A percentile compares a stretch with the other conserved stretches of the same genome.
Evolutionary conservation across 345 rosid species (phyloP).

Genomic region (Rubroshorea leprosula): DNA sequence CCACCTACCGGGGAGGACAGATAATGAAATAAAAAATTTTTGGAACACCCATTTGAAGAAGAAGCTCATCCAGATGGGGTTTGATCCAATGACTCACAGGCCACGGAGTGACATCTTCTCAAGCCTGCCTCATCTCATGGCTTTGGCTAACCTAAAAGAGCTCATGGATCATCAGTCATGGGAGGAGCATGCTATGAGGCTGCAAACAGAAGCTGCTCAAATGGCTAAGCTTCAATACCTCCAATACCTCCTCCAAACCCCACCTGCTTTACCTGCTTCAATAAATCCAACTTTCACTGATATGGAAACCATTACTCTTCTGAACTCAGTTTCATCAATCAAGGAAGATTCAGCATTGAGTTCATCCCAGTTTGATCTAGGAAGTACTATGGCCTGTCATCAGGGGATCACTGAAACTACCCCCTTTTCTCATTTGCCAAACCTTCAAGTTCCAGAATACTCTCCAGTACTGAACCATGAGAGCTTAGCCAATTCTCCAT

Average conservation of each 20-base stretch:
- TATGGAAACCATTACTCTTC: conserved; percentile 30
- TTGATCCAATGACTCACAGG: conserved; percentile 64
- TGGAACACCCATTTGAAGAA: conserved; percentile 73
- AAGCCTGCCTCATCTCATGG: conserved; percentile 49
- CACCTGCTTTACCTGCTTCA: conserved; percentile 17
- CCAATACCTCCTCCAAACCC: conserved; percentile 45
- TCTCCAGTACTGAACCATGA: conserved; percentile 19
- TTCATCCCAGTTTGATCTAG: conserved; percentile 19
- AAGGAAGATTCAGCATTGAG: conserved; percentile 20
- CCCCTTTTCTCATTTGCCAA: conserved; percentile 47
- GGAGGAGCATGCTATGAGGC: conserved; percentile 43
- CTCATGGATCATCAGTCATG: conserved; percentile 39
- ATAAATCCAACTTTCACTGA: conserved; percentile 20
- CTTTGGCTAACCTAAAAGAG: conserved; percentile 54
- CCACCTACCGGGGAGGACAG: conserved; percentile 55
- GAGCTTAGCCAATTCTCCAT: conserved; percentile 31
- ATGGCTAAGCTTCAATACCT: conserved; percentile 43
- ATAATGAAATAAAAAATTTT: conserved; percentile 59
- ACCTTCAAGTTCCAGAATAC: conserved; percentile 29
- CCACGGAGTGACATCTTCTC: conserved; percentile 58
- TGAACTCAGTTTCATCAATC: conserved; percentile 32
- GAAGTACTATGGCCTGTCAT: conserved; percentile 6
- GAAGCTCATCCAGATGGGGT: conserved; percentile 61
- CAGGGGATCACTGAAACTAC: conserved; percentile 23
- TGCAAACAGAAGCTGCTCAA: conserved; percentile 44